Evolutionary conservation across 805 yeast genomes (phyloP).

Genomic region (Allodekkera sacchari): DNA sequence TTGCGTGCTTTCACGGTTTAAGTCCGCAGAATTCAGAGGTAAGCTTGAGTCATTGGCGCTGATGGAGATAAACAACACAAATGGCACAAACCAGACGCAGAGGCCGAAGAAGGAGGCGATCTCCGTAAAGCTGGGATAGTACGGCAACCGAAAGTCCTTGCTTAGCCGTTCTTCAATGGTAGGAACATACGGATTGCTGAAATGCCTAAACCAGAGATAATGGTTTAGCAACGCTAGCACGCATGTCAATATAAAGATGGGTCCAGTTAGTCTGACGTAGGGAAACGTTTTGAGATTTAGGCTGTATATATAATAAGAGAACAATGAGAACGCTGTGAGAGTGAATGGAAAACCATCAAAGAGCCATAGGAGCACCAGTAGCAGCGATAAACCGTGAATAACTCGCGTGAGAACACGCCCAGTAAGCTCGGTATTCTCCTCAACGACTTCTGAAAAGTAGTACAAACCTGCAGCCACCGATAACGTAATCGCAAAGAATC

Average conservation of each 20-base stretch:
- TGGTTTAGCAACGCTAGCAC: constrained; percentile 71
- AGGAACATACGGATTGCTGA: constrained; percentile 65
- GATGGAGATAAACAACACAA: constrained; percentile 81
- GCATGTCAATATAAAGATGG: constrained; percentile 64
- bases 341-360: constrained; percentile 76
- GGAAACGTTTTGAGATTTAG: constrained; percentile 81
- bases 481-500: constrained; percentile 52
- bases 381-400: constrained; percentile 52
- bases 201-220: constrained; percentile 82
- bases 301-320: constrained; percentile 63
- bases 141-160: constrained; percentile 53
- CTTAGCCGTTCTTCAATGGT: constrained; percentile 53
- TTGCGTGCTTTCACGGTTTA: constrained; percentile 21
- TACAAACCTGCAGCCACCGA: constrained; percentile 83
- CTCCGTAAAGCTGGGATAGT: constrained; percentile 75
- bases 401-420: constrained; percentile 55
- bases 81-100: constrained; percentile 90
- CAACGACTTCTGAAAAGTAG: constrained; percentile 85
- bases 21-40: constrained; percentile 37
- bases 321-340: constrained; percentile 58
- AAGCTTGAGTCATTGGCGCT: constrained; percentile 87
- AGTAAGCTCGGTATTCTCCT: constrained; percentile 85
- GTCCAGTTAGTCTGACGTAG: constrained; percentile 64
- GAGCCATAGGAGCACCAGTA: constrained; percentile 49
- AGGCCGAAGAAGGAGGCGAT: constrained; percentile 94